A percentile compares a stretch with the other conserved stretches of the same genome.
Conservation (phyloP, 768 basidiomycete species). For the Lactarius tabidus region DNA sequence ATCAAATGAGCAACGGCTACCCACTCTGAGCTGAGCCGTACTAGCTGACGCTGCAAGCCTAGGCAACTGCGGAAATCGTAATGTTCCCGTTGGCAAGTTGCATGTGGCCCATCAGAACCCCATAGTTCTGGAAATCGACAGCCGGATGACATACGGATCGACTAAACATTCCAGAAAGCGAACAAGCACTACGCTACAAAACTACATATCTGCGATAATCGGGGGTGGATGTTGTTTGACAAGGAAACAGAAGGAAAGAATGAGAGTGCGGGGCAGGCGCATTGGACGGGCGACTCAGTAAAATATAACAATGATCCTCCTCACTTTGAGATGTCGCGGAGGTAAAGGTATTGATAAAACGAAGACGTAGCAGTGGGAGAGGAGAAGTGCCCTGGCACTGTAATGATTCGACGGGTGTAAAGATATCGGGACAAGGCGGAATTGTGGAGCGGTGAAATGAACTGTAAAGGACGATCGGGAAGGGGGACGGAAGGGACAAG, state of each 20-base stretch:
- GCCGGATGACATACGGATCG: slow-evolving; percentile 5
- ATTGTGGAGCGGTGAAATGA: slow-evolving; percentile 3
- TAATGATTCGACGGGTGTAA: background rate
- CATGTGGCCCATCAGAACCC: slow-evolving; percentile 2
- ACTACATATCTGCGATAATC: slow-evolving; percentile 30
- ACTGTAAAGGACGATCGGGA: background rate
- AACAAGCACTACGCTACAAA: slow-evolving; percentile 34
- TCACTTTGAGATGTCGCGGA: slow-evolving; percentile 26
- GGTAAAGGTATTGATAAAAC: slow-evolving; percentile 27
- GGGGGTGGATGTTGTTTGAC: slow-evolving; percentile 25
- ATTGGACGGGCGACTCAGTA: slow-evolving; percentile 21
- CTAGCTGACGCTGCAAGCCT: background rate
- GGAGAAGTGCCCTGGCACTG: slow-evolving; percentile 11
- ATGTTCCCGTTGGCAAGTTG: background rate
- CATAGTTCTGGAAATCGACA: background rate
- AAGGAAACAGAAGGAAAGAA: slow-evolving; percentile 11
- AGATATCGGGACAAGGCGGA: slow-evolving; percentile 5
- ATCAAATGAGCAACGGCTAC: background rate
- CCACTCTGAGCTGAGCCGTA: background rate
- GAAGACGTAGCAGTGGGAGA: slow-evolving; percentile 24
- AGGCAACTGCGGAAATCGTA: slow-evolving; percentile 2
- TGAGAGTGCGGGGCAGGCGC: slow-evolving; percentile 13
- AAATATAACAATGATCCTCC: slow-evolving; percentile 14
- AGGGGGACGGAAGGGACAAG: background rate
- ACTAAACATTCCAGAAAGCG: slow-evolving; percentile 23